Base-by-base conservation (phyloP, 2,329 filamentous ascomycete species). In the Orbilia quercus region DNA sequence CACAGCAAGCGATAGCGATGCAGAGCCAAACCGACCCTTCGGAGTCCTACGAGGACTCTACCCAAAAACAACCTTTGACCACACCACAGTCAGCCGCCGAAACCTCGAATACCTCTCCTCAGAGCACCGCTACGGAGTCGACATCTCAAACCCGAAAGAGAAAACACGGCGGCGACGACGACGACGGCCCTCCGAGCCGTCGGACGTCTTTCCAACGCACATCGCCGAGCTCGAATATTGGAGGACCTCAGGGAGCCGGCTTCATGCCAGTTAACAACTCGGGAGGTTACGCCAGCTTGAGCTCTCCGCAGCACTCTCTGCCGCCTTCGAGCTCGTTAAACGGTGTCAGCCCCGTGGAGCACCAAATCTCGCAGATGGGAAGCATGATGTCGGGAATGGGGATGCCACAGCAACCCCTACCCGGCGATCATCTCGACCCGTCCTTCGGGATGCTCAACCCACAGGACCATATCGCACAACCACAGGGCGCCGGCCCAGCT, bases 381-480 rank as follows among this genome's bases (percentile, higher is more conserved):
- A 48, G 47, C 7, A 60, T 73, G 40, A 66, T 69, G 12, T 48
- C 45, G 6, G 55, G 55, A 25, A 69, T 73, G 47, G 69, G 60
- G 20, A 73, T 73, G 38, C 42, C 53, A 9, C 69, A 72, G 16
- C 67, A 59, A 23, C 42, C 62, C 1, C 48, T 74, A 14, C 16
- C 63, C 36, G 73, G 75, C 44, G 75, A 71, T 16, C 76, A 75
- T 16, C 50, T 77, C 18, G 76, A 77, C 25, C 64, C 74, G n/a
- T 58, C 47, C 5, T 77, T 77, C 48, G 54, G 60, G 5, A 47
- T 76, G 70, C 59, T 51, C 36, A 70, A 44, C 50, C 65, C 66
- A 63, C 75, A 54, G 50, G 74, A 53, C 34, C 45, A 55, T 14
- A 14, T 45, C 3, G 65, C 67, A 62, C 53, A 69, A 60, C 54